These are phyloP conservation scores for Hortaea werneckii DNA, from an alignment of 2,329 filamentous ascomycete species.

Conservation along the genomic window DNA sequence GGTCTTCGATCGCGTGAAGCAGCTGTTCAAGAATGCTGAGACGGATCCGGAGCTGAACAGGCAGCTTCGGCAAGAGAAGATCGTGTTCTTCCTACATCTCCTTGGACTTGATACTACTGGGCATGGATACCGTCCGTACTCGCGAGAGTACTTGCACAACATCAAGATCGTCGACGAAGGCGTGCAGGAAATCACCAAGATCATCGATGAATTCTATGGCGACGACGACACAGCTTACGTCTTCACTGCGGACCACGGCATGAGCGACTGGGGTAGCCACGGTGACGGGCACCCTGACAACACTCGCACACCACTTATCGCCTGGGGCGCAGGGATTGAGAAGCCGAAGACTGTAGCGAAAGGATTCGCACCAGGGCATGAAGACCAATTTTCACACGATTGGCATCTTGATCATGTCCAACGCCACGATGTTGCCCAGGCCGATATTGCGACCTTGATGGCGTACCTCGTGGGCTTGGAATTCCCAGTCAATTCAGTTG, in stretches of 20 bases:
- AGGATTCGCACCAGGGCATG: constrained; percentile 65
- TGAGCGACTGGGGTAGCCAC: constrained; percentile 99
- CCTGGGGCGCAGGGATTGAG: constrained; percentile 86
- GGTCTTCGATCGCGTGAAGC: constrained; percentile 92
- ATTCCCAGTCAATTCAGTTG: constrained; percentile 93
- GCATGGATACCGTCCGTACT: constrained; percentile 80
- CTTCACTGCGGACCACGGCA: constrained; percentile 96
- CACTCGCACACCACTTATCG: constrained; percentile 83
- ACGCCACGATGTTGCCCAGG: constrained; percentile 85
- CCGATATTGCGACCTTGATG: constrained; percentile 92
- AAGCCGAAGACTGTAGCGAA: constrained; percentile 51
- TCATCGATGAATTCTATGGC: constrained; percentile 78
- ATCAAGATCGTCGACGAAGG: constrained; percentile 89
- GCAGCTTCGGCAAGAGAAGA: constrained; percentile 67
- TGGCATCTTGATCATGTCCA: constrained; percentile 74
- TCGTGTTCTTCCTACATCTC: constrained; percentile 91
- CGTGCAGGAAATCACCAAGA: constrained; percentile 68
- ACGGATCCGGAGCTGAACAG: constrained; percentile 65
- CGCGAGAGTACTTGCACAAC: constrained; percentile 88
- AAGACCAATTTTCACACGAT: constrained; percentile 75
- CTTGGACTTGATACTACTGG: constrained; percentile 86
- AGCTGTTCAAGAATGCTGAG: constrained; percentile 70
- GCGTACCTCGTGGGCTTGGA: constrained; percentile 78
- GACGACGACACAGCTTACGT: constrained; percentile 81
- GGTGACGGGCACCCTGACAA: constrained; percentile 97